Evolutionary conservation across 257 asterid genomes (phyloP).

Genomic region (Agastache rugosa): DNA sequence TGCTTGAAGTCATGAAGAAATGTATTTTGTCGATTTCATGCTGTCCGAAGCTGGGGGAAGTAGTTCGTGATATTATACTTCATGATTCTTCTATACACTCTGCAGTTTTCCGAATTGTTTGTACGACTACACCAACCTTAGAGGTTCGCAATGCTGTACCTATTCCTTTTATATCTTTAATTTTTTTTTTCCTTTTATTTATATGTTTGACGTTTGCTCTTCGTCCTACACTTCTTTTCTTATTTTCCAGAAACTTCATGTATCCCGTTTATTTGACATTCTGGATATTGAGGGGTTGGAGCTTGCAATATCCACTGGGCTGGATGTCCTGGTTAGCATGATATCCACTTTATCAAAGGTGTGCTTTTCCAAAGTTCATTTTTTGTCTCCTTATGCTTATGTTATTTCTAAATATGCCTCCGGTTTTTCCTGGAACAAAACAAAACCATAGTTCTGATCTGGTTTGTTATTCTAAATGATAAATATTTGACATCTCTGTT

Average conservation of each 20-base stretch:
- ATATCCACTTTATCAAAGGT: constrained; percentile 69
- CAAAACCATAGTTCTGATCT: constrained; percentile 1
- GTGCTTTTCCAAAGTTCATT: constrained; percentile 39
- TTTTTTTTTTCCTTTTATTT: constrained; percentile 21
- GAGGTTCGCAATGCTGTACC: constrained; percentile 64
- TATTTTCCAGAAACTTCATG: constrained; percentile 63
- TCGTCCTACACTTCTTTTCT: constrained; percentile 21
- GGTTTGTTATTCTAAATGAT: constrained; percentile 8
- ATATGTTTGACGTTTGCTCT: constrained; percentile 38
- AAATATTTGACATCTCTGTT: not conserved
- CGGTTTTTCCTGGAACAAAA: constrained; percentile 3
- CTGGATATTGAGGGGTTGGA: constrained; percentile 89
- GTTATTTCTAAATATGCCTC: constrained; percentile 7
- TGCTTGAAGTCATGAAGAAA: constrained; percentile 80
- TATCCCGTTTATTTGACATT: constrained; percentile 74
- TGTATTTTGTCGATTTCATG: constrained; percentile 58
- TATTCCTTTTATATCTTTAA: constrained; percentile 21
- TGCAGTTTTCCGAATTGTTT: constrained; percentile 80
- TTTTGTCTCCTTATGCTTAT: constrained; percentile 16
- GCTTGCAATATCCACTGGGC: constrained; percentile 64
- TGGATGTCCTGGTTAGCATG: constrained; percentile 77
- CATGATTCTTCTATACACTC: constrained; percentile 86
- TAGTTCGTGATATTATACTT: constrained; percentile 65
- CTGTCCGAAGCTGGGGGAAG: constrained; percentile 61
- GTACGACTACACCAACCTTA: constrained; percentile 68